These are phyloP conservation scores for Paramecium sonneborni DNA, from an alignment of 73 alveolate genomes.

Conservation along the genomic window DNA sequence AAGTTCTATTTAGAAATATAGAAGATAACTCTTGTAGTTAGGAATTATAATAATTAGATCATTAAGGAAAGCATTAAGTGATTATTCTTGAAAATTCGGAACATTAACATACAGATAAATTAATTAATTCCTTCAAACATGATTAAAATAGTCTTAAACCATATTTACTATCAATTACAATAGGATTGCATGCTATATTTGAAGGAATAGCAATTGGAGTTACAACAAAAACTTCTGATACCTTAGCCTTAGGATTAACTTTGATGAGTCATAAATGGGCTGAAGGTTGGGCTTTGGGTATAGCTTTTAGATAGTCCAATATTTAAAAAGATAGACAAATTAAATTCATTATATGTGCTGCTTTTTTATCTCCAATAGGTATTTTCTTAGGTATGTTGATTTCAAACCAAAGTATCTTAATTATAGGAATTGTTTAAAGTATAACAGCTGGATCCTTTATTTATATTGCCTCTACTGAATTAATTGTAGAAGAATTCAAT, in stretches of 20 bases:
- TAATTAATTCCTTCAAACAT: not conserved
- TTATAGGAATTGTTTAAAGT: constrained; percentile 78
- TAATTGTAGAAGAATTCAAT: constrained; percentile 88
- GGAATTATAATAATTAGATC: not conserved
- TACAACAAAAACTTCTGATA: not conserved
- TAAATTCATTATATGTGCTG: constrained; percentile 67
- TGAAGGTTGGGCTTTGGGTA: constrained; percentile 66
- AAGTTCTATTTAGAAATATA: not conserved
- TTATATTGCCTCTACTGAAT: constrained; percentile 87
- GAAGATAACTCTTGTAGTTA: not conserved
- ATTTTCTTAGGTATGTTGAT: constrained; percentile 78
- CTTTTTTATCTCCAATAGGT: constrained; percentile 82
- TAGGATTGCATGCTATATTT: constrained; percentile 69
- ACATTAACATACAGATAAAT: not conserved
- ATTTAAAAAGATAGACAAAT: not conserved
- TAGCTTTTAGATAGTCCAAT: constrained; percentile 49
- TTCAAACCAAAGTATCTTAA: constrained; percentile 71
- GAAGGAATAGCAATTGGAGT: constrained; percentile 71
- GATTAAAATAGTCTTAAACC: constrained; percentile 7
- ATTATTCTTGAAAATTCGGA: not conserved
- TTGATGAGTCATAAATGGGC: constrained; percentile 69
- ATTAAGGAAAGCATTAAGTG: not conserved
- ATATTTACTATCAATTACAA: constrained; percentile 48
- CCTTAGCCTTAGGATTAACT: constrained; percentile 55
- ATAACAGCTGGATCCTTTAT: constrained; percentile 89